Base-by-base conservation (phyloP, 306 rosid genomes). In the Fragaria nilgerrensis region DNA sequence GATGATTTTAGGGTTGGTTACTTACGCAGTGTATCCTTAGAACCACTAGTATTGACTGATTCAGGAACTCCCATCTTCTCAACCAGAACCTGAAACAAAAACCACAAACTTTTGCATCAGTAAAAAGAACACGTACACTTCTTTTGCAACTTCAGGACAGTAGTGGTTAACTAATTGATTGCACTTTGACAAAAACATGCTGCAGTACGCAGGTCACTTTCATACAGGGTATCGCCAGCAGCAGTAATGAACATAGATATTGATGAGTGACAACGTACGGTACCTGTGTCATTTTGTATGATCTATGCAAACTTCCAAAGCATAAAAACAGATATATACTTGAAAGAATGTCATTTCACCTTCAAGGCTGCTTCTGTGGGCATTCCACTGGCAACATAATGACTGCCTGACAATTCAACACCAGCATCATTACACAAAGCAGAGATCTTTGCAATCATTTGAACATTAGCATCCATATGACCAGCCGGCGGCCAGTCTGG, bases 11-110 rank as follows among this genome's bases (percentile, higher is more conserved):
- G 43, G 41, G 49, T 72, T 15, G 50, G 47, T 43, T 67, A 87
- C 94, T 76, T 86, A 89, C 97, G 88, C 37, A 86, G 84, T 43
- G 81, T 47, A 79, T 79, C 84, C 53, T 64, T 77, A 29, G 79
- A 29, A 80, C 64, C 70, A 16, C 53, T 73, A 77, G 64, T 67
- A 20, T 53, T 65, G 29, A 78, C 69, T 85, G 81, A 88, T 74
- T 89, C 86, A 73, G 94, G 90, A 72, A 80, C 86, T 75, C 97
- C 94, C 94, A 89, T 91, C 91, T 91, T 91, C 80, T 89, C 97
- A 72, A 89, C 97, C 83, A 91, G 84, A 79, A 91, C 90, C 94
- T 89, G 78, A 62, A 73, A 64, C 41, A 20, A 43, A 61, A 34
- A 52, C 32, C 76, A 52, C 45, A 71, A 71, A 72, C 12, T 72